These are phyloP conservation scores for Lathyrus aphaca DNA, from an alignment of 306 rosid genomes.

Conservation along the genomic window DNA sequence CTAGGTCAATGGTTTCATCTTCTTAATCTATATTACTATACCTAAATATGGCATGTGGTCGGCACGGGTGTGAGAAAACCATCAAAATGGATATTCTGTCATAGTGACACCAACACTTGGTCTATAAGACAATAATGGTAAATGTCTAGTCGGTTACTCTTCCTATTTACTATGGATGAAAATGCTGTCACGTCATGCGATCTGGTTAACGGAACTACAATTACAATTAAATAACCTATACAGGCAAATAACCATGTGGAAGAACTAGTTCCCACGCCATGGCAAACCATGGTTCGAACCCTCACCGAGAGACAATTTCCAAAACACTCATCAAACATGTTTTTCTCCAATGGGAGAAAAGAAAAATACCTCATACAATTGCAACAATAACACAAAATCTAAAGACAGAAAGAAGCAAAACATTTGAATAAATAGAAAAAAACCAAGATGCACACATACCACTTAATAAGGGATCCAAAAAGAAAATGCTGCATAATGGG, in stretches of 20 bases:
- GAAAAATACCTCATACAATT: not conserved
- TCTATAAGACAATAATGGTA: not conserved
- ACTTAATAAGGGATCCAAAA: slow-evolving; percentile 83
- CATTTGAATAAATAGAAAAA: not conserved
- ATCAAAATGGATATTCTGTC: not conserved
- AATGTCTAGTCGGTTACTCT: not conserved
- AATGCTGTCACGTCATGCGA: not conserved
- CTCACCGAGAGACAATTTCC: not conserved
- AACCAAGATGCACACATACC: slow-evolving; percentile 50
- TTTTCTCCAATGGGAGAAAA: not conserved
- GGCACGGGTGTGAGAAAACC: not conserved
- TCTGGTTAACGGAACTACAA: not conserved
- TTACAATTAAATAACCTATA: not conserved
- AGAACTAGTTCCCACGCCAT: not conserved
- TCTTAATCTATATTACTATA: slow-evolving; percentile 8
- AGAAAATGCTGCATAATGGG: slow-evolving; percentile 99
- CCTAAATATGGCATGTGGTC: not conserved
- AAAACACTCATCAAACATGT: not conserved
- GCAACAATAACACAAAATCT: not conserved
- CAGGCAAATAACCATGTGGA: not conserved
- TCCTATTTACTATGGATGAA: not conserved
- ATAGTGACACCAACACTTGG: not conserved
- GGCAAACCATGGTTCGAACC: not conserved
- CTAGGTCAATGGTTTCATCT: not conserved
- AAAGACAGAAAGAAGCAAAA: not conserved